Conservation (phyloP, 257 asterid genomes). For the Salvia rosmarinus region DNA sequence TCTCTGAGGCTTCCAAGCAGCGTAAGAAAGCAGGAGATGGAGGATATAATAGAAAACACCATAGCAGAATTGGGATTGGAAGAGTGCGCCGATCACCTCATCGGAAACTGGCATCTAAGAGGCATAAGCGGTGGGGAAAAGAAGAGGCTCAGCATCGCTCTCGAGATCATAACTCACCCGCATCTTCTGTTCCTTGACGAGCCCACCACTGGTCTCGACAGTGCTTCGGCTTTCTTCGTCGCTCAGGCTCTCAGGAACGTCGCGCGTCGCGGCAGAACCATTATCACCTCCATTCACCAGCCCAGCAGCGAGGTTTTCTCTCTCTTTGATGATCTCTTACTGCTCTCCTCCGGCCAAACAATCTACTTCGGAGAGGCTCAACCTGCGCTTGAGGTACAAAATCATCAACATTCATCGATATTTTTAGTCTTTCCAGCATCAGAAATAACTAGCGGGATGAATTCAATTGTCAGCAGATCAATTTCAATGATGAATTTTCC, state of each 20-base stretch:
- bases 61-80: slow-evolving; percentile 73
- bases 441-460: too few species aligned
- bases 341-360: slow-evolving; percentile 72
- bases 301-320: slow-evolving; percentile 96
- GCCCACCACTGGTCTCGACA: slow-evolving; percentile 87
- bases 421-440: too few species aligned
- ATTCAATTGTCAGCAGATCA: too few species aligned
- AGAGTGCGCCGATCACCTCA: slow-evolving; percentile 70
- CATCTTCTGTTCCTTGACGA: slow-evolving; percentile 73
- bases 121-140: slow-evolving; percentile 96
- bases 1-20: slow-evolving; percentile 61
- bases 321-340: slow-evolving; percentile 72
- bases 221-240: slow-evolving; percentile 86
- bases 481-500: too few species aligned
- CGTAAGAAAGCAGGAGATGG: slow-evolving; percentile 42
- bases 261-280: slow-evolving; percentile 65
- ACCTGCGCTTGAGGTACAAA: slow-evolving; percentile 58
- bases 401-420: too few species aligned
- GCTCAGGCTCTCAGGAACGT: slow-evolving; percentile 63
- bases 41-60: slow-evolving; percentile 49
- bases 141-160: slow-evolving; percentile 86
- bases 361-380: slow-evolving; percentile 78
- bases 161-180: slow-evolving; percentile 84
- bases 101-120: slow-evolving; percentile 91
- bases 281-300: slow-evolving; percentile 86